Evolutionary conservation across 2,329 filamentous ascomycete genomes (phyloP).

Genomic region (Aspergillus sergii): DNA sequence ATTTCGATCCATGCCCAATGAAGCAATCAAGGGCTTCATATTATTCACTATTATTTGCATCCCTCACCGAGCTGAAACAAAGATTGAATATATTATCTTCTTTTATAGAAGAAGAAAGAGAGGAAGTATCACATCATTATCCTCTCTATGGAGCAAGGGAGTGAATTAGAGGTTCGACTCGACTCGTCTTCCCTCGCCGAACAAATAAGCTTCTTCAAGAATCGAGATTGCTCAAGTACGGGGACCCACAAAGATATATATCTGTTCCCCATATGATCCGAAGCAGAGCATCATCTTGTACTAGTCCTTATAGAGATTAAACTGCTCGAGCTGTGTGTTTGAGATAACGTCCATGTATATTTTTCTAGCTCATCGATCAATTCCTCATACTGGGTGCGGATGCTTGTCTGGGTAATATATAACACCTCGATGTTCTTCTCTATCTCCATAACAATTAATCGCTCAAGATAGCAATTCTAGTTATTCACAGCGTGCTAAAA

Average conservation of each 20-base stretch:
- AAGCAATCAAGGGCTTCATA: background rate
- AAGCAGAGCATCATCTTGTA: background rate
- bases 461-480: background rate
- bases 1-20: background rate
- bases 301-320: background rate
- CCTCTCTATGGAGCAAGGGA: background rate
- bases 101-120: background rate
- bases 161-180: background rate
- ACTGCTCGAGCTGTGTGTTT: background rate
- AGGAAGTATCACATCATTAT: background rate
- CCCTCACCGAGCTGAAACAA: background rate
- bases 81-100: background rate
- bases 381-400: background rate
- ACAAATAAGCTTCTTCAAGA: slow-evolving; percentile 1
- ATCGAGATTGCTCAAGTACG: slow-evolving; percentile 11
- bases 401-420: background rate
- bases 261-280: background rate
- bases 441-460: background rate
- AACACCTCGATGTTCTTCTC: background rate
- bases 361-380: background rate
- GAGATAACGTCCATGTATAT: background rate
- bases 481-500: background rate
- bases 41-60: background rate
- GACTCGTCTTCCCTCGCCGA: background rate
- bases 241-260: slow-evolving; percentile 2